Evolutionary conservation across 495 filamentous ascomycete species (phyloP), one percentile per base, ranked within the genome.

Genomic region (Penicillium daleae): DNA sequence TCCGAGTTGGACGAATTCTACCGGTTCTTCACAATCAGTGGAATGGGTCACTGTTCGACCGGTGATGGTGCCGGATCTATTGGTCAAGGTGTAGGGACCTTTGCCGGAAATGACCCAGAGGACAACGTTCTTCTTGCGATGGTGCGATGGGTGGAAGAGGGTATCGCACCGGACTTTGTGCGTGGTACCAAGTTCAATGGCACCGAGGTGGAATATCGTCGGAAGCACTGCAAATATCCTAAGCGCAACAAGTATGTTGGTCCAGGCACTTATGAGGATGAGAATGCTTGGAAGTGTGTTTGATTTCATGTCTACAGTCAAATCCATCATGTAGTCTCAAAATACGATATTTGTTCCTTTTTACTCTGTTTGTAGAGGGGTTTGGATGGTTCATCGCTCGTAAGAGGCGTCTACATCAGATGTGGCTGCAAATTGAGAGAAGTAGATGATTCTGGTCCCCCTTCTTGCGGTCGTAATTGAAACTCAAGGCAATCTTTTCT

Each of bases 11-110:
- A 52, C n/a, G 49, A 52, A 2, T 59, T 59, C 17, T 59, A 59
- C 44, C 56, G 56, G 9, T 59, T 59, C 56, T 59, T 59, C 44
- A 24, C 56, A 4, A 46, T 59, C 17, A 59, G 49, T 32, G 49
- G 49, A 27, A 52, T 52, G 49, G 49, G 49, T 12, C 49, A 52
- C 49, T 52, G 49, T 32, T 31, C 26, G 24, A 15, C 49, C 6
- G 49, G 49, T 31, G 49, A 27, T 29, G 49, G 49, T 52, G 49
- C 49, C 10, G 29, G 49, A 6, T 52, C 49, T 0, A 52, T 52
- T 32, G 49, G 49, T 9, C 49, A 52, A 19, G 49, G 49, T 21
- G 26, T 52, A 21, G 49, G 49, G 8, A 52, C 49, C 0, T 52
- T 52, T 52, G 49, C 49, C 3, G 49, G 49, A 9, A 52, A 52